phyloP scores from a whole-genome alignment of 208 protist genomes.

The Crithidia brevicula region DNA sequence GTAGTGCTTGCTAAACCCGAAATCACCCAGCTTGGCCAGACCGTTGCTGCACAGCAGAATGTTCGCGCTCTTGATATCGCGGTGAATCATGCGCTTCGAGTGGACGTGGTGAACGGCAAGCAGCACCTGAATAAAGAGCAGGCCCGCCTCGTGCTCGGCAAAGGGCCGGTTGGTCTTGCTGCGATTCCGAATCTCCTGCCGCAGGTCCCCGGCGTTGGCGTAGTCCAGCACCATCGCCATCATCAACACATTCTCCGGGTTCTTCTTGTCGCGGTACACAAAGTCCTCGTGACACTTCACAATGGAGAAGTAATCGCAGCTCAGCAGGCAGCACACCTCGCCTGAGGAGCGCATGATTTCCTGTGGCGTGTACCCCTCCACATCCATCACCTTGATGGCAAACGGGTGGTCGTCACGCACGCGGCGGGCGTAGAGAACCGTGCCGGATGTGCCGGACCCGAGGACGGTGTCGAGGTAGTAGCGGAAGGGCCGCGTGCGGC shows the following conservation, averaged over 20 bases:
- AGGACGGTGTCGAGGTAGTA: slow-evolving; percentile 66
- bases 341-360: slow-evolving; percentile 62
- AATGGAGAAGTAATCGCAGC: slow-evolving; percentile 81
- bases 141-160: slow-evolving; percentile 56
- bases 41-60: slow-evolving; percentile 78
- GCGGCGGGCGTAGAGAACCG: slow-evolving; percentile 52
- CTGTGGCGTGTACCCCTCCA: slow-evolving; percentile 57
- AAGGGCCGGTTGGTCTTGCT: slow-evolving; percentile 29
- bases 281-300: slow-evolving; percentile 79
- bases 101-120: slow-evolving; percentile 85
- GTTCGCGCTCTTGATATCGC: slow-evolving; percentile 85
- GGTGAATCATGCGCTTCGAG: slow-evolving; percentile 74
- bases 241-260: slow-evolving; percentile 50
- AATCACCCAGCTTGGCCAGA: slow-evolving; percentile 81
- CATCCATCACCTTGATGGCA: slow-evolving; percentile 64
- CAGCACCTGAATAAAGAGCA: slow-evolving; percentile 71
- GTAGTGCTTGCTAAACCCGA: slow-evolving; percentile 66
- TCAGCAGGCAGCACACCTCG: slow-evolving; percentile 64
- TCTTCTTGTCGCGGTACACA: slow-evolving; percentile 39
- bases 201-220: slow-evolving; percentile 80
- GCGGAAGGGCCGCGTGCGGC: slow-evolving; percentile 28
- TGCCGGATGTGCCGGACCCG: slow-evolving; percentile 46
- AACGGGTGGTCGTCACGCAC: slow-evolving; percentile 48
- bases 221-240: slow-evolving; percentile 82
- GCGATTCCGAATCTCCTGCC: slow-evolving; percentile 54